Evolutionary conservation across 768 basidiomycete genomes (phyloP), one percentile per base, ranked within the genome.

Genomic region (Mrakia frigida): DNA sequence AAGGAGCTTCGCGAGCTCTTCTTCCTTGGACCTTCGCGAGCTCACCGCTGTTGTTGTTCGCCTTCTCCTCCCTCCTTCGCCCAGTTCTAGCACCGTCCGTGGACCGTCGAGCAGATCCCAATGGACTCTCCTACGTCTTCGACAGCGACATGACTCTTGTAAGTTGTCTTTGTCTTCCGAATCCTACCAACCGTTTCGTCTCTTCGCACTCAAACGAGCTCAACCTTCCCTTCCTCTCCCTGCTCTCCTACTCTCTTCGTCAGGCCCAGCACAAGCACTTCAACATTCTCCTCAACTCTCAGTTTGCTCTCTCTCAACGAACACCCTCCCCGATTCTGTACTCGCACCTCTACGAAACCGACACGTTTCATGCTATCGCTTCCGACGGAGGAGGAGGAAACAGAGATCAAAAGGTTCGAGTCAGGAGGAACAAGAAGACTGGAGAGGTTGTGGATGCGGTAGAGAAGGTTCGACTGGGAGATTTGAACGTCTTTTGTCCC

Each of bases 61-160:
- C n/a, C 41, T 11, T 33, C 18, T 25, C 11, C 25, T 37, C 53
- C n/a, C 13, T n/a, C 31, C n/a, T 33, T 37, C 33, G 9, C 6
- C 21, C 63, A 74, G 77, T 74, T 31, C 73, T 78, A 5, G 43
- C 23, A 6, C 73, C 72, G 0, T 74, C 77, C 6, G 73, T 68
- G 28, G 53, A 63, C 18, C 28, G 50, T 23, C 73, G 52, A 6
- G 46, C 33, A 1, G 3, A 28, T n/a, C 50, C 61, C 10, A 3
- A 28, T 28, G 72, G 72, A 13, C 33, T 74, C 28, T 59, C 37
- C 31, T 74, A 71, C 61, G 10, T 61, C 33, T 78, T 74, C 70
- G 92, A 94, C 82, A 91, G 93, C 77, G 94, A 96, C 82, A 98
- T 99, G 95, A 88, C 92, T 60, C 84, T 86, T 79, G 93, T 96